Evolutionary conservation across 2,329 filamentous ascomycete species (phyloP).

Genomic region (Diaporthe eres): DNA sequence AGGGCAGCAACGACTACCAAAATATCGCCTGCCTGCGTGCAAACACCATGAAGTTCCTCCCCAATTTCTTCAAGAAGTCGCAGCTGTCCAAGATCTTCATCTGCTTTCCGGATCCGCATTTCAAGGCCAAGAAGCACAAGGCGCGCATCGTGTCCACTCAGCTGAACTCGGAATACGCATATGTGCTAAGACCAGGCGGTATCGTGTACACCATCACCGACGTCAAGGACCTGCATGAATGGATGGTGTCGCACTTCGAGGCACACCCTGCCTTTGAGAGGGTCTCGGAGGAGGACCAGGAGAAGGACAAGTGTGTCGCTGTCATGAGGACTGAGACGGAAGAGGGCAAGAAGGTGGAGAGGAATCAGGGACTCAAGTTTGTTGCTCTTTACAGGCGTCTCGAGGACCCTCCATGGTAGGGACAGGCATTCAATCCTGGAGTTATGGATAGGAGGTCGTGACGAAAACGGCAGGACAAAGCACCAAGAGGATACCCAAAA

Average conservation of each 20-base stretch:
- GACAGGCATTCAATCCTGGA: not conserved
- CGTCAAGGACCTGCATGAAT: slow-evolving; percentile 91
- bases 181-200: slow-evolving; percentile 84
- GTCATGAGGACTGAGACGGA: slow-evolving; percentile 90
- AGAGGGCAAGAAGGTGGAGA: slow-evolving; percentile 95
- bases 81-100: slow-evolving; percentile 95
- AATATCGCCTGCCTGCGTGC: slow-evolving; percentile 91
- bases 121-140: slow-evolving; percentile 98
- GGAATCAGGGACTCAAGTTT: slow-evolving; percentile 92
- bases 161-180: slow-evolving; percentile 94
- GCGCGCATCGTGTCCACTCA: slow-evolving; percentile 92
- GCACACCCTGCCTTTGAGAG: slow-evolving; percentile 84
- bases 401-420: slow-evolving; percentile 83
- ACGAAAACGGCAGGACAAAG: slow-evolving; percentile 14
- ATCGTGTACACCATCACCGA: slow-evolving; percentile 97
- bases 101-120: slow-evolving; percentile 98
- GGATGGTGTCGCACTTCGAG: slow-evolving; percentile 92
- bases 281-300: slow-evolving; percentile 76
- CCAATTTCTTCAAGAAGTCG: slow-evolving; percentile 89
- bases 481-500: slow-evolving; percentile 15
- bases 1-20: slow-evolving; percentile 73
- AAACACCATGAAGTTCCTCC: slow-evolving; percentile 99
- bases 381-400: slow-evolving; percentile 88
- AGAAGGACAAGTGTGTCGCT: slow-evolving; percentile 77
- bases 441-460: not conserved